Evolutionary conservation across 202 grass and related monocot species (phyloP).

Genomic region (Miscanthus sacchariflorus): DNA sequence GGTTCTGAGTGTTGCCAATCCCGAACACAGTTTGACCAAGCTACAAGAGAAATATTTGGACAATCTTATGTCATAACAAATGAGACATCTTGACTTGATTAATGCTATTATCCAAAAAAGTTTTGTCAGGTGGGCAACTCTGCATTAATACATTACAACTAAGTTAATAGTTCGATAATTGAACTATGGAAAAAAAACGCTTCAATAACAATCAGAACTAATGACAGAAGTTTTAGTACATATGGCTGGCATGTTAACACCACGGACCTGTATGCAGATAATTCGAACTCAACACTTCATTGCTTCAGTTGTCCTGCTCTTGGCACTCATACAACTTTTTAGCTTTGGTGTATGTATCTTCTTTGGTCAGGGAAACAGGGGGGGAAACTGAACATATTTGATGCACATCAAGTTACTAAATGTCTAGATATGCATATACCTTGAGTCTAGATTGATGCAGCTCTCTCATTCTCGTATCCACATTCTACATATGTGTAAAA

Average conservation of each 20-base stretch:
- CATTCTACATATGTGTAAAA: constrained; percentile 30
- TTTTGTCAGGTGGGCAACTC: not conserved
- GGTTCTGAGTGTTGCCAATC: not conserved
- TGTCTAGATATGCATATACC: constrained; percentile 10
- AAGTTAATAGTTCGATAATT: not conserved
- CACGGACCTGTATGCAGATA: not conserved
- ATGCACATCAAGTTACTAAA: not conserved
- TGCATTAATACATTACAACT: not conserved
- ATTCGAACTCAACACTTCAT: not conserved
- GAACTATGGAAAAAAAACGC: not conserved
- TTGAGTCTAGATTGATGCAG: not conserved
- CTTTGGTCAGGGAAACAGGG: not conserved
- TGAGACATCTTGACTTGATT: not conserved
- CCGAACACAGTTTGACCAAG: not conserved
- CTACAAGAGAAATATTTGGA: not conserved
- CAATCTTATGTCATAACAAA: not conserved
- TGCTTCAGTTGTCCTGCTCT: not conserved
- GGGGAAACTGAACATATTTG: not conserved
- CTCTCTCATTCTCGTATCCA: not conserved
- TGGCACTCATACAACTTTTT: not conserved
- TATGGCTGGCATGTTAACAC: constrained; percentile 16
- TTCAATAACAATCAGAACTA: not conserved
- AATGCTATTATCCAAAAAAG: not conserved
- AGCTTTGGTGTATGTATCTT: not conserved
- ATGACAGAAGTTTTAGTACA: not conserved